Base-by-base conservation (phyloP, 257 asterid species). In the Scutellaria galericulata region DNA sequence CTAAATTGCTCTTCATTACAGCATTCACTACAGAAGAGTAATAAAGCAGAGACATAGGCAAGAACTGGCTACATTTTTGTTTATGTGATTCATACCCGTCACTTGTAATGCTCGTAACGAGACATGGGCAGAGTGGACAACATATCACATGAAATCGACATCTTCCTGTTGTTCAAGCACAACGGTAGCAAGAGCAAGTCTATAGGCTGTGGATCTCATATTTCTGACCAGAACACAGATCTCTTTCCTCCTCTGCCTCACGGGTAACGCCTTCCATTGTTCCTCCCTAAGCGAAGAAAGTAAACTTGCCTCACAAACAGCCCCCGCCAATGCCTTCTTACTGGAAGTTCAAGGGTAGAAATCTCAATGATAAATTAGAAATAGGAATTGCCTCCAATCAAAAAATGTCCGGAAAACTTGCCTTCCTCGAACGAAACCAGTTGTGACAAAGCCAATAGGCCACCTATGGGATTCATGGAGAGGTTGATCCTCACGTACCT, bases 401-500 rank as follows among this genome's bases (percentile, higher is more conserved):
- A 61, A 50, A 53, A 10, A 42, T 35, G 42, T 47, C 27, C 2
- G 18, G 35, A 12, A 65, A 60, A 76, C 84, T 82, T 78, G 82
- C 97, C 97, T 91, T 86, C 99, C 98, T 57, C 81, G 91, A 42
- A 92, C 90, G 75, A 87, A 95, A 52, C 96, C 99, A 66, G 89
- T 80, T 52, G 97, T 94, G 45, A 91, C 75, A 64, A 91, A 94
- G 61, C 99, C 99, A 64, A 91, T 81, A 10, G 96, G 95, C 83
- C 81, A 78, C 80, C 99, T 84, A 70, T 62, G 71, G 65, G 83
- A 83, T 35, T 79, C 88, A 37, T 4, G 64, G 7, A 46, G 63
- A 40, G 74, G 57, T 22, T 83, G 76, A 58, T 85, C 88, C 72
- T 82, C 81, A n/a, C 90, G 97, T 65, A 79, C 64, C 60, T 81